Conservation (phyloP, 2,329 filamentous ascomycete genomes). For the Teratosphaeriaceae sp. region DNA sequence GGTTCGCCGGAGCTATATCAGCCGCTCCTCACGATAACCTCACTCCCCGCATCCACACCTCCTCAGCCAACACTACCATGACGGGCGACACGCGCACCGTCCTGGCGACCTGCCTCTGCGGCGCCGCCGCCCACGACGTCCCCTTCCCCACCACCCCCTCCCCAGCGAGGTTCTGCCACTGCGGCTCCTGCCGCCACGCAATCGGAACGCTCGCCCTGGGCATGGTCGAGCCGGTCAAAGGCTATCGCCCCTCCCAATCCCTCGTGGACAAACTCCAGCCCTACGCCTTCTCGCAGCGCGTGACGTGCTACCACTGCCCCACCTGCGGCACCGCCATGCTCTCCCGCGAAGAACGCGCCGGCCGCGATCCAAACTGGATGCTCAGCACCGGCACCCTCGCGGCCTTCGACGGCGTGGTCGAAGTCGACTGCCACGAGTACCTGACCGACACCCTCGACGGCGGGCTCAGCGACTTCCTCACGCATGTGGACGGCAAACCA, state of each 20-base stretch:
- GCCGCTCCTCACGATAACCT: no score
- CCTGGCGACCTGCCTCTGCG: slow-evolving; percentile 33
- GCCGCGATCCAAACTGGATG: slow-evolving; percentile 18
- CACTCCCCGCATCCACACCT: no score
- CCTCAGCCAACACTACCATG: no score
- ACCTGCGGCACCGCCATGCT: slow-evolving; percentile 43
- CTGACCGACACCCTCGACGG: slow-evolving; percentile 32
- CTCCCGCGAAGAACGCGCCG: slow-evolving; percentile 12
- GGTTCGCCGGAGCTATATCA: no score
- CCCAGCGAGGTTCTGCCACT: slow-evolving; percentile 46
- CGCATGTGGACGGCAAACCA: slow-evolving; percentile 17
- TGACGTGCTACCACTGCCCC: slow-evolving; percentile 44
- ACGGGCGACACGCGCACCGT: slow-evolving; percentile 1
- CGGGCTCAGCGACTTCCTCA: slow-evolving; percentile 31
- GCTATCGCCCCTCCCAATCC: slow-evolving; percentile 21
- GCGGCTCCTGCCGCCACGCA: slow-evolving; percentile 43
- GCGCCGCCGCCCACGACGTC: slow-evolving; percentile 28
- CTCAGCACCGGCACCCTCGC: slow-evolving; percentile 28
- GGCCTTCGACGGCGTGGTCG: slow-evolving; percentile 23
- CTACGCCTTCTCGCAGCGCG: slow-evolving; percentile 38
- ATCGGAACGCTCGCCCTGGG: slow-evolving; percentile 42
- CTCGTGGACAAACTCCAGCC: slow-evolving; percentile 32
- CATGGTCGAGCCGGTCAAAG: slow-evolving; percentile 28
- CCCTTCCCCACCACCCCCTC: slow-evolving; percentile 31
- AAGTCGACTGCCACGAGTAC: slow-evolving; percentile 26